phyloP scores from a whole-genome alignment of 495 filamentous ascomycete species.

The Penicillium turbatum region DNA sequence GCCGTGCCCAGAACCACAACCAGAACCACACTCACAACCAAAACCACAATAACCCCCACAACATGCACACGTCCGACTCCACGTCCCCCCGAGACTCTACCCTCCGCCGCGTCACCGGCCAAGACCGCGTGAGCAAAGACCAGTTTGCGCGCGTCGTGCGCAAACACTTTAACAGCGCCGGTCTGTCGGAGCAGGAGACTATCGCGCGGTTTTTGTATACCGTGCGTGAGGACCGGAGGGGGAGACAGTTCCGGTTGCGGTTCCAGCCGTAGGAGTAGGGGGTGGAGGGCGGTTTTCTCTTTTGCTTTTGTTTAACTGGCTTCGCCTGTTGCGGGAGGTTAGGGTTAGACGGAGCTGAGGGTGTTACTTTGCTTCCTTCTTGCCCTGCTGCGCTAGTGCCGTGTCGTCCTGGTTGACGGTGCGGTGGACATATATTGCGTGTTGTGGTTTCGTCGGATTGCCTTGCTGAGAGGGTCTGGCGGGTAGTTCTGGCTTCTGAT shows the following conservation, averaged over 20 bases:
- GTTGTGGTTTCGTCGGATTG: neutral
- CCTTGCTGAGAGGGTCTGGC: neutral
- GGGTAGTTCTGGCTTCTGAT: constrained; percentile 9
- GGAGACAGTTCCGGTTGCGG: constrained; percentile 41
- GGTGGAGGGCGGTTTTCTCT: neutral
- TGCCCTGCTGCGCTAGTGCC: neutral
- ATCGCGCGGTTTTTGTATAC: constrained; percentile 86
- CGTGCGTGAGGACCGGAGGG: constrained; percentile 51
- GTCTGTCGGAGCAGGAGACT: constrained; percentile 80
- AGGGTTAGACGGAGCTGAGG: neutral
- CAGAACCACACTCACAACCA: neutral
- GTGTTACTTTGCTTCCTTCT: neutral
- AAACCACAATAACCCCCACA: constrained; percentile 12
- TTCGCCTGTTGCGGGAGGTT: neutral
- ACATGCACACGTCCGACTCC: constrained; percentile 3
- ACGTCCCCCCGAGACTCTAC: constrained; percentile 8
- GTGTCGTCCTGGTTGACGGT: constrained; percentile 1
- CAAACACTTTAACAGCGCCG: constrained; percentile 86
- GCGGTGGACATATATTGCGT: neutral
- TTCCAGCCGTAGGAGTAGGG: constrained; percentile 38
- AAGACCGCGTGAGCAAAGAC: constrained; percentile 66
- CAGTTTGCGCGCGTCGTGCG: constrained; percentile 76
- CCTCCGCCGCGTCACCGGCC: constrained; percentile 35
- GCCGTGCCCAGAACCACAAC: constrained; percentile 28
- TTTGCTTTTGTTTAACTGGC: neutral